Base-by-base conservation (phyloP, 441 rosid genomes). In the Omphalea diandra region DNA sequence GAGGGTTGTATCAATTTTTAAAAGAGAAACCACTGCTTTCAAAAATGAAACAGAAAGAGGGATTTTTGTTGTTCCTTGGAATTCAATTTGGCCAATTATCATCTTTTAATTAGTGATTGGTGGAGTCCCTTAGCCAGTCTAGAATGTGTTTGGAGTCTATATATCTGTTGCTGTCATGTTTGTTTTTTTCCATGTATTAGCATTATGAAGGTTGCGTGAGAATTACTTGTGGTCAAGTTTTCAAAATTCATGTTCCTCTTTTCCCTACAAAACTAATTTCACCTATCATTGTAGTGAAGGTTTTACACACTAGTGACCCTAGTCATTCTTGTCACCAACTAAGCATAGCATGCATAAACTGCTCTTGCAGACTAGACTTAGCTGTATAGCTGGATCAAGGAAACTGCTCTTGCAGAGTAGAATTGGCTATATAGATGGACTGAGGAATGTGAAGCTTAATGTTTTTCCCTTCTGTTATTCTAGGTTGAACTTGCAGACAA, bases 401-500 rank as follows among this genome's bases (percentile, higher is more conserved):
- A n/a, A n/a, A n/a, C n/a, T n/a, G n/a, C n/a, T n/a, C n/a, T 38
- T n/a, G 59, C 58, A n/a, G 15, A 66, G 35, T 14, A 20, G 38
- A 56, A 32, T 1, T 52, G 26, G 15, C 56, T 40, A 36, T 3
- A 1, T 69, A 49, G 70, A 53, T 54, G 33, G 60, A 71, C 46
- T 53, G n/a, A 40, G 22, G 50, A 52, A 15, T 61, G 3, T 46
- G 54, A 24, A 38, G 41, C 57, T 35, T 44, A 63, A 44, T 35
- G 44, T 71, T 53, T 24, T 58, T 47, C 41, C 54, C 53, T 26
- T 64, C 5, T 49, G 33, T 67, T 44, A 53, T 40, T 61, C 65
- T 79, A 88, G 91, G 88, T 85, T 65, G 85, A 86, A 64, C 88
- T 86, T 74, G 85, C 89, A 7, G 83, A 81, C 68, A 84, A 83